phyloP scores from a whole-genome alignment of 1,139 yeast species.

The Pneumocystis jirovecii region DNA sequence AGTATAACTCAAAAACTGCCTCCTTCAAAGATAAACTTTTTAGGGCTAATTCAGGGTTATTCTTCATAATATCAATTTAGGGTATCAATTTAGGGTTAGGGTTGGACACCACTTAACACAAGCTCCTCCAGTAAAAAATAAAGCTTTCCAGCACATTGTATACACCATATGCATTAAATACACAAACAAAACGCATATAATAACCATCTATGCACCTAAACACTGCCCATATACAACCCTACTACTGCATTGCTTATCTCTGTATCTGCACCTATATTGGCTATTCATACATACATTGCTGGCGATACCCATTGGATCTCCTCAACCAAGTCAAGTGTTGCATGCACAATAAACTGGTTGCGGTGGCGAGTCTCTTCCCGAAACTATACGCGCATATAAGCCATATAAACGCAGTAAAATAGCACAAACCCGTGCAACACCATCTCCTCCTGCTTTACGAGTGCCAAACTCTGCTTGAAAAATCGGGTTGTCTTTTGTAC shows the following conservation, averaged over 20 bases:
- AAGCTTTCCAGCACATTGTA: neutral
- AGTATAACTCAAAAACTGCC: too few species aligned
- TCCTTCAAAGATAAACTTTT: too few species aligned
- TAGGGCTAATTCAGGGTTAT: too few species aligned
- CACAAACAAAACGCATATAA: too few species aligned
- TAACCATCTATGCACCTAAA: too few species aligned
- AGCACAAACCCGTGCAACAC: conserved; percentile 30
- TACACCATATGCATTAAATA: too few species aligned
- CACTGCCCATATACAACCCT: too few species aligned
- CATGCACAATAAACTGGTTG: conserved; percentile 67
- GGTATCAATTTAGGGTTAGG: too few species aligned
- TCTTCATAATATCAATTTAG: too few species aligned
- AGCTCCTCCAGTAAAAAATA: neutral
- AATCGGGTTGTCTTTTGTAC: conserved; percentile 71
- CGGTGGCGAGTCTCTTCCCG: conserved; percentile 26
- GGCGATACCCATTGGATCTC: conserved; percentile 65
- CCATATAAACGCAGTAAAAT: neutral
- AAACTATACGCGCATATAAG: neutral
- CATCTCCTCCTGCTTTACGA: conserved; percentile 49
- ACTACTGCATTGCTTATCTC: neutral
- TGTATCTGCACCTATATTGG: neutral
- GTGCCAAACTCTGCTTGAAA: conserved; percentile 82
- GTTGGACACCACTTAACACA: too few species aligned
- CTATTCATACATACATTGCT: conserved; percentile 7
- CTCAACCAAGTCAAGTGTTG: conserved; percentile 78